Conservation (phyloP, 805 yeast genomes). For the Clavispora vitiphila region DNA sequence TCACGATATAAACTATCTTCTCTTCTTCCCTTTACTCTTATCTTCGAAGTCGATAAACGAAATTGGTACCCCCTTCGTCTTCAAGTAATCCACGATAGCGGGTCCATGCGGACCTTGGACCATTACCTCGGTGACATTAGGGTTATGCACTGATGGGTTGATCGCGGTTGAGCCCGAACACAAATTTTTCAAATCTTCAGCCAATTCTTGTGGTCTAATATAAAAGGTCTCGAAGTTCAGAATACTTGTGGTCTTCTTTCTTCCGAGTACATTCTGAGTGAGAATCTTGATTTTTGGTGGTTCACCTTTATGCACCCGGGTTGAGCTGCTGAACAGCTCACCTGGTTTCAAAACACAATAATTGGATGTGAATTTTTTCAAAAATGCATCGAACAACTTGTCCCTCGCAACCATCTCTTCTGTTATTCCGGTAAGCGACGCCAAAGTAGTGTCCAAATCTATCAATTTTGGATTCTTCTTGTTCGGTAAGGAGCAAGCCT, state of each 20-base stretch:
- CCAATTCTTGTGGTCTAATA: conserved; percentile 59
- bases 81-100: conserved; percentile 52
- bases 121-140: conserved; percentile 58
- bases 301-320: conserved; percentile 45
- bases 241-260: conserved; percentile 73
- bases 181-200: conserved; percentile 63
- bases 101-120: conserved; percentile 90
- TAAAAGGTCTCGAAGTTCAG: conserved; percentile 63
- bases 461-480: conserved; percentile 50
- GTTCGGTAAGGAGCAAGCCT: conserved; percentile 45
- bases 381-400: conserved; percentile 39
- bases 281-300: conserved; percentile 62
- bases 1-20: conserved; percentile 15
- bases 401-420: conserved; percentile 34
- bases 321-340: conserved; percentile 17
- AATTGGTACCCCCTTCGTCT: conserved; percentile 56
- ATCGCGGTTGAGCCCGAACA: conserved; percentile 89
- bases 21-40: conserved; percentile 53
- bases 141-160: conserved; percentile 52
- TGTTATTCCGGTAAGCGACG: conserved; percentile 33
- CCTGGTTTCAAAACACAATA: conserved; percentile 48
- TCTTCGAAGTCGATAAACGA: conserved; percentile 64
- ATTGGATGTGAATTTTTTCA: conserved; percentile 45
- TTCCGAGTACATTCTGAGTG: conserved; percentile 74
- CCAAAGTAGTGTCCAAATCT: conserved; percentile 49